Base-by-base conservation (phyloP, 495 filamentous ascomycete genomes). In the Parmelia sp. region DNA sequence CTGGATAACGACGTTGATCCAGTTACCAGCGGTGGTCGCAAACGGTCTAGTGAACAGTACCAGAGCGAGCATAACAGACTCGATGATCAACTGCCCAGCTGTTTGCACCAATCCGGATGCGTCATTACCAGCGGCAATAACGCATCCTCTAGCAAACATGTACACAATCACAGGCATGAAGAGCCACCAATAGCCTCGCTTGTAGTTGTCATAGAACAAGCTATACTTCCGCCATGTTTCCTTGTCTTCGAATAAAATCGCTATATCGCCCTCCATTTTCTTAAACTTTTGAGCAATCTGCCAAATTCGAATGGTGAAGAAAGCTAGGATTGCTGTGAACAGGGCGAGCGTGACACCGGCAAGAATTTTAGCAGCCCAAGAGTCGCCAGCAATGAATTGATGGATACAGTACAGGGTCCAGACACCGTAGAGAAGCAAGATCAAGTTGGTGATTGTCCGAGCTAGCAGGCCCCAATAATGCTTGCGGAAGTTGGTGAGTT, bases 371-470 rank as follows among this genome's bases (percentile, higher is more conserved):
- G 92, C 93, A 15, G 89, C 94, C 92, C 95, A 98, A 1, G 93
- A 97, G 75, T 98, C 94, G 59, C 94, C 94, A 42, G 86, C 84
- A 6, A 86, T 93, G 71, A 97, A 92, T 72, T 98, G 93, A 75
- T 92, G 97, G 65, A 98, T 82, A 74, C 94, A 97, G 73, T 96
- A 98, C 31, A 98, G 78, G 9, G 91, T 90, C 94, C 94, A 98
- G 51, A 96, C 83, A 55, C 93, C 91, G 75, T 98, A 98, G 3
- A 98, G 82, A 33, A 97, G 77, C 58, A 98, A 83, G 68, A 98
- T 92, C 81, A 98, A 79, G 68, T 90, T 88, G 65, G 91, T 94
- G 72, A 98, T 90, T 31, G 92, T 90, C 45, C 91, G 88, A 44
- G 85, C 88, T 72, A 98, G 83, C 14, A 92, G 80, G 62, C 89